Conservation (phyloP, 1,284 basidiomycete genomes). For the Lentinula novae-zelandiae region DNA sequence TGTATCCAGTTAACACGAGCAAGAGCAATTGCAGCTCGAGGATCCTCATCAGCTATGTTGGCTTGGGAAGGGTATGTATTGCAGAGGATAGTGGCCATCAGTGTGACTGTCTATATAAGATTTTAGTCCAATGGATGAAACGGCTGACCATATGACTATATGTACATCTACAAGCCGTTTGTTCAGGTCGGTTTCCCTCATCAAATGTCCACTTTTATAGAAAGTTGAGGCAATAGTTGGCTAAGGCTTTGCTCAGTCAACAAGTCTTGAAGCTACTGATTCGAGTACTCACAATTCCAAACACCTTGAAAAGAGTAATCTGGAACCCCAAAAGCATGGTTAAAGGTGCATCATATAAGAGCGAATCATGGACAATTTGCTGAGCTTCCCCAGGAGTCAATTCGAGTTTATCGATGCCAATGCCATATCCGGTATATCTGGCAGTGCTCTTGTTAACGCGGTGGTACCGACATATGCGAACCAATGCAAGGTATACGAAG, state of each 20-base stretch:
- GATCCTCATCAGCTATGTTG: slow-evolving; percentile 3
- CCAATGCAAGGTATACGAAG: neutral
- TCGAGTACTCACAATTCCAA: neutral
- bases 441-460: slow-evolving; percentile 2
- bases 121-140: neutral
- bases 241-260: neutral
- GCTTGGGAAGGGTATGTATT: neutral
- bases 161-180: slow-evolving; percentile 11
- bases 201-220: slow-evolving; percentile 5
- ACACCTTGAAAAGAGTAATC: slow-evolving; percentile 11
- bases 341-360: slow-evolving; percentile 10
- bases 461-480: slow-evolving; percentile 6
- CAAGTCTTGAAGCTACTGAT: neutral
- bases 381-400: slow-evolving; percentile 7
- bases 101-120: neutral
- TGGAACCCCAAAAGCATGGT: slow-evolving; percentile 9
- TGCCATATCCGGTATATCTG: neutral
- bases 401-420: neutral
- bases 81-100: slow-evolving; percentile 9
- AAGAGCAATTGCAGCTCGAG: slow-evolving; percentile 10
- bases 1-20: slow-evolving; percentile 9
- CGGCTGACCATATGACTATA: neutral
- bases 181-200: neutral
- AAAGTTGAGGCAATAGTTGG: slow-evolving; percentile 3
- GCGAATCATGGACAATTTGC: slow-evolving; percentile 4